These are phyloP conservation scores for Lipomyces yarrowii DNA, from an alignment of 1,139 yeast genomes.

Conservation along the genomic window DNA sequence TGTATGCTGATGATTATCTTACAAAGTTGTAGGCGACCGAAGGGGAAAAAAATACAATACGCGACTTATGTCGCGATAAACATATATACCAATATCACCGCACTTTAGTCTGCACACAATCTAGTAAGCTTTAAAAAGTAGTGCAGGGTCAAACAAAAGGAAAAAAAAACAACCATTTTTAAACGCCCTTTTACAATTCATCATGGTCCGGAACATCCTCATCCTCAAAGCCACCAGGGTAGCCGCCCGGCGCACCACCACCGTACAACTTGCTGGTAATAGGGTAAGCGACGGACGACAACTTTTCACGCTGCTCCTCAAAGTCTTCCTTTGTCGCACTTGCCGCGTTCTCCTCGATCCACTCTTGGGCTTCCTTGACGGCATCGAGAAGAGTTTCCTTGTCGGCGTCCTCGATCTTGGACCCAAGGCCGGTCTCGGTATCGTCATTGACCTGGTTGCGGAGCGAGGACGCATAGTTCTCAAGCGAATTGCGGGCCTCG, in stretches of 20 bases:
- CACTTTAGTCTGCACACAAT: not conserved
- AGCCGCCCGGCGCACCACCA: constrained; percentile 52
- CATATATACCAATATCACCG: not conserved
- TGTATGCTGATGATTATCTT: constrained; percentile 1
- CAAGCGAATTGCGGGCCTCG: constrained; percentile 84
- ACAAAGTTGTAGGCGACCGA: constrained; percentile 4
- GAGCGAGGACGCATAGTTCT: constrained; percentile 83
- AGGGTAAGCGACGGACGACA: constrained; percentile 85
- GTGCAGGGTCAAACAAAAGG: not conserved
- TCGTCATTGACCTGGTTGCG: constrained; percentile 75
- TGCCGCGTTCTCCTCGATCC: constrained; percentile 86
- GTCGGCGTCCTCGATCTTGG: constrained; percentile 86
- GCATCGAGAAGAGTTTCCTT: constrained; percentile 90
- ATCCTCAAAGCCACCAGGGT: constrained; percentile 63
- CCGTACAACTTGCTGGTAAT: constrained; percentile 90
- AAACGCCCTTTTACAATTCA: constrained; percentile 53
- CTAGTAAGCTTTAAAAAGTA: not conserved
- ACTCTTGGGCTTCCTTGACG: constrained; percentile 81
- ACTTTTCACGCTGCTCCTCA: constrained; percentile 88
- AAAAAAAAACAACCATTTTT: not conserved
- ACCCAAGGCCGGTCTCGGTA: constrained; percentile 64
- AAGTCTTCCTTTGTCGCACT: constrained; percentile 89
- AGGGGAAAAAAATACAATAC: constrained; percentile 1
- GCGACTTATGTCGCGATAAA: not conserved
- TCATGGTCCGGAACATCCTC: constrained; percentile 60